phyloP scores from a whole-genome alignment of 106 monocot species.

The Narthecium ossifragum region DNA sequence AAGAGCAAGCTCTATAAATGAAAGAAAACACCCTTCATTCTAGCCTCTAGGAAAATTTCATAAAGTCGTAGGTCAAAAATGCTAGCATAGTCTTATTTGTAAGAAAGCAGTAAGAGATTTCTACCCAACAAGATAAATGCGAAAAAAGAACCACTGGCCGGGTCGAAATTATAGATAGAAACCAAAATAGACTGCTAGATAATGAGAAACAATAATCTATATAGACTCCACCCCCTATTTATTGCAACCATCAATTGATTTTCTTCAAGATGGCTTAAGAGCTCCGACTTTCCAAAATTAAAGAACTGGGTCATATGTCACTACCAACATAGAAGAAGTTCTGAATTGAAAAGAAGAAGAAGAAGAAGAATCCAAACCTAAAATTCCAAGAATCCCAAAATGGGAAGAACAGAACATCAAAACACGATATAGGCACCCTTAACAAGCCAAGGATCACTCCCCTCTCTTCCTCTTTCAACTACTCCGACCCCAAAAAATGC shows the following conservation, averaged over 20 bases:
- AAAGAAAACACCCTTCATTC: background rate
- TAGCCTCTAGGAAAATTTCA: background rate
- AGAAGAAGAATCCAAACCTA: too few species aligned
- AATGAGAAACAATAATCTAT: too few species aligned
- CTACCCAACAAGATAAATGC: background rate
- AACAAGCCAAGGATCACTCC: background rate
- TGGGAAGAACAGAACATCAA: background rate
- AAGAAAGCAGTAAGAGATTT: background rate
- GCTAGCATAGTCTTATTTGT: background rate
- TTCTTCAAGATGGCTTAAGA: background rate
- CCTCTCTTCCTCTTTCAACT: background rate
- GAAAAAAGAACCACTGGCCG: background rate
- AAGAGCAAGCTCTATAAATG: too few species aligned
- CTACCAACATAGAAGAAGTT: background rate
- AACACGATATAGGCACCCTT: background rate
- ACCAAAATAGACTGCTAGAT: too few species aligned
- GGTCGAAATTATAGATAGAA: background rate
- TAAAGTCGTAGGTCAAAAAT: background rate
- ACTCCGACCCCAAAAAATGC: background rate
- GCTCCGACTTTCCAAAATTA: too few species aligned
- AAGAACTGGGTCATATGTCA: background rate
- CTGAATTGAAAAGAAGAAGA: too few species aligned
- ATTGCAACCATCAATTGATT: background rate
- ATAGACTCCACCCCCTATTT: too few species aligned
- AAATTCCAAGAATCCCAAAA: background rate